Evolutionary conservation across 2,329 filamentous ascomycete species (phyloP).

Genomic region (Triangularia setosa): DNA sequence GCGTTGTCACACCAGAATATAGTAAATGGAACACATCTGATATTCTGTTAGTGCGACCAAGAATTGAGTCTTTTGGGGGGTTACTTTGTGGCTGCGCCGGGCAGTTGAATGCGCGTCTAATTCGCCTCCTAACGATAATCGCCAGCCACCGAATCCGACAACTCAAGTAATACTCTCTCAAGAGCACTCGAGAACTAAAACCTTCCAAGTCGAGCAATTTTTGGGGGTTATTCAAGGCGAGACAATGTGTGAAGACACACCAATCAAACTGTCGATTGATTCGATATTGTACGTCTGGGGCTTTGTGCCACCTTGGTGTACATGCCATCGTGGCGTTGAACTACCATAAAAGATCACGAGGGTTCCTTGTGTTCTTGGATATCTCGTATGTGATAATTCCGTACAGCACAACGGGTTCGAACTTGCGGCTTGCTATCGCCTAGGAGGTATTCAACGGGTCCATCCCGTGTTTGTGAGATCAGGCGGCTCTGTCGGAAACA

Average conservation of each 20-base stretch:
- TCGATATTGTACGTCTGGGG: not conserved
- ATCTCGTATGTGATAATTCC: not conserved
- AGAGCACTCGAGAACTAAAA: not conserved
- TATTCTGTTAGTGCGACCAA: not conserved
- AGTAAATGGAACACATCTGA: not conserved
- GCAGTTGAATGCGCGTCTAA: not conserved
- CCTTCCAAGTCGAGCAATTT: not conserved
- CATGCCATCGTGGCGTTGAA: not conserved
- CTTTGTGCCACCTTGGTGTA: not conserved
- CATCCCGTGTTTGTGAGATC: not conserved
- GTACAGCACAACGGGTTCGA: not conserved
- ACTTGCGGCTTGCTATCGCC: not conserved
- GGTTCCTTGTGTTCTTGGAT: not conserved
- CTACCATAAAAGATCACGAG: not conserved
- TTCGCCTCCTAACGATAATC: not conserved
- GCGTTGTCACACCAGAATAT: not conserved
- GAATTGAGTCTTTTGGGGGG: not conserved
- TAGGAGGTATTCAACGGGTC: not conserved
- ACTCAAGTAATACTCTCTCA: not conserved
- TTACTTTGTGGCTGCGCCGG: not conserved
- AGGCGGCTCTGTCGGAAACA: slow-evolving; percentile 12
- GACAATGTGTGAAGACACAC: not conserved
- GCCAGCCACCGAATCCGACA: not conserved
- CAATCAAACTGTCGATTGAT: not conserved
- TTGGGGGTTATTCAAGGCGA: not conserved